phyloP scores from a whole-genome alignment of 306 rosid genomes.

The Cicer yamashitae region DNA sequence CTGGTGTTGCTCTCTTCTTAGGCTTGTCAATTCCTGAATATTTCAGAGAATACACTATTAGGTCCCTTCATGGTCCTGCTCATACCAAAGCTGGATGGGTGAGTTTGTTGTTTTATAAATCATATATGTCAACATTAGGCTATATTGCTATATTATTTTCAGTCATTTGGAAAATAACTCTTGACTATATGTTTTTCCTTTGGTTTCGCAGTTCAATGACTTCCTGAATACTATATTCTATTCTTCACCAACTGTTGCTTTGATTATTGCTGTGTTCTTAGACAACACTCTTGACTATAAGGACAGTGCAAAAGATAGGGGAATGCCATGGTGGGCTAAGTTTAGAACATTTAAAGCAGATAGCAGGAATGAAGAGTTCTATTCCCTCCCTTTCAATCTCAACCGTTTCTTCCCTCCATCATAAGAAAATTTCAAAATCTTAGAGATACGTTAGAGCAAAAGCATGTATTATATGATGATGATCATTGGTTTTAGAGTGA shows the following conservation, averaged over 20 bases:
- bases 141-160: too few relatives aligned
- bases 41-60: constrained; percentile 78
- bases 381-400: constrained; percentile 95
- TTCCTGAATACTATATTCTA: constrained; percentile 85
- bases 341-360: constrained; percentile 84
- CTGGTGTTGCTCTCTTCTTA: constrained; percentile 82
- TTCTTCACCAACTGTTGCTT: constrained; percentile 73
- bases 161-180: not conserved
- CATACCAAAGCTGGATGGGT: constrained; percentile 97
- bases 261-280: constrained; percentile 77
- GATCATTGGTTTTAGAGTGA: constrained; percentile 40
- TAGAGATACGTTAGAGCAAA: constrained; percentile 58
- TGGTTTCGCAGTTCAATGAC: constrained; percentile 80
- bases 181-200: not conserved
- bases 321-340: constrained; percentile 99
- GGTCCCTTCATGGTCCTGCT: constrained; percentile 83
- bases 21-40: constrained; percentile 89
- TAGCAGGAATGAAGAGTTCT: constrained; percentile 86
- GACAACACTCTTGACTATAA: constrained; percentile 92
- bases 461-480: constrained; percentile 48
- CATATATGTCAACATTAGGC: not conserved
- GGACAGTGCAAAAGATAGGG: constrained; percentile 87
- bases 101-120: constrained; percentile 47
- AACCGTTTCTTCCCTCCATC: constrained; percentile 96
- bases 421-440: constrained; percentile 36